Evolutionary conservation across 371 early-diverging fungal species (phyloP).

Genomic region (Mortierella sp.): DNA sequence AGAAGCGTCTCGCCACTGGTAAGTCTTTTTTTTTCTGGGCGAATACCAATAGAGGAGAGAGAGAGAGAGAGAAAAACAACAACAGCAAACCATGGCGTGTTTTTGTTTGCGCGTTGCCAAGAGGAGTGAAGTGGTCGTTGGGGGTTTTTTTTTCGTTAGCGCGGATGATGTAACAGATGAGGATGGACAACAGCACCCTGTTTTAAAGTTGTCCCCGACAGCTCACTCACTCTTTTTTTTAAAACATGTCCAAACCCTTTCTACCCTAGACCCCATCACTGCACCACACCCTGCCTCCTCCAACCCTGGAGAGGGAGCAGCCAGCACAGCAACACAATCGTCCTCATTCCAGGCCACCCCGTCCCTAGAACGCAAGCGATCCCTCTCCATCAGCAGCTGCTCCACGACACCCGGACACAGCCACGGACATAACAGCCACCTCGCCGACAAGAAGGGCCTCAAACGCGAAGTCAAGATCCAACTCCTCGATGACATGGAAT

Average conservation of each 20-base stretch:
- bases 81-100: neutral
- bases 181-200: too few relatives aligned
- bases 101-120: neutral
- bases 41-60: too few relatives aligned
- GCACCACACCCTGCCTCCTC: neutral
- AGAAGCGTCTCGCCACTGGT: slow-evolving; percentile 1
- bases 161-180: neutral
- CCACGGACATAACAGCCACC: neutral
- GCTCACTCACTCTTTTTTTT: neutral
- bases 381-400: neutral
- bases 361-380: neutral
- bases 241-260: neutral
- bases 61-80: neutral
- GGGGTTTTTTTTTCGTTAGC: neutral
- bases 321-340: neutral
- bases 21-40: neutral
- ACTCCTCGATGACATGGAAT: slow-evolving; percentile 45
- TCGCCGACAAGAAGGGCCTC: slow-evolving; percentile 21
- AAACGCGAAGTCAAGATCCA: slow-evolving; percentile 45
- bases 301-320: neutral
- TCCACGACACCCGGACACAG: neutral
- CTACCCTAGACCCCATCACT: neutral
- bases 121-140: too few relatives aligned
- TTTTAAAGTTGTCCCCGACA: neutral
- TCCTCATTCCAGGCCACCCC: neutral